Evolutionary conservation across 2,329 filamentous ascomycete species (phyloP).

Genomic region (Phyllosticta capitalensis): DNA sequence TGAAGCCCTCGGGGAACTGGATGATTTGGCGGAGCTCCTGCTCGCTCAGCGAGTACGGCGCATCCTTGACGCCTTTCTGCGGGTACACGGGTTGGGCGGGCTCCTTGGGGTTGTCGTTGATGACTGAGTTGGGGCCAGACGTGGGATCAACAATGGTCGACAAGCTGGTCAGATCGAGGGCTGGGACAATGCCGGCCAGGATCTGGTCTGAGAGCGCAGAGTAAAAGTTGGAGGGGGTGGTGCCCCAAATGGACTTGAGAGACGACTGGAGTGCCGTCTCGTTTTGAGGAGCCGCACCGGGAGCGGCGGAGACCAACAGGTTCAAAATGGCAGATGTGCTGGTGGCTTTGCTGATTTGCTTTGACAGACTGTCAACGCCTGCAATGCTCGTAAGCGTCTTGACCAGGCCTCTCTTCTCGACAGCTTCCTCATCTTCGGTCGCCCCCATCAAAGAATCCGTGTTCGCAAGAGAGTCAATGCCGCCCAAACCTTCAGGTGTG

Average conservation of each 20-base stretch:
- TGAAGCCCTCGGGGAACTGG: conserved; percentile 42
- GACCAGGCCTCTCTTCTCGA: neutral
- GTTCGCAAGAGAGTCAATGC: neutral
- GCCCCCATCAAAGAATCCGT: neutral
- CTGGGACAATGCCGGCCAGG: neutral
- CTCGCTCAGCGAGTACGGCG: conserved; percentile 41
- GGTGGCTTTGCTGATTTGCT: neutral
- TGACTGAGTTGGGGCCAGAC: conserved; percentile 16
- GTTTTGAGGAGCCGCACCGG: neutral
- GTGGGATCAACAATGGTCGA: conserved; percentile 7
- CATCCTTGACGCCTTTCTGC: conserved; percentile 31
- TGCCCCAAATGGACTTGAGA: neutral
- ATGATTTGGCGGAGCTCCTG: conserved; percentile 41
- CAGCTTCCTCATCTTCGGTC: neutral
- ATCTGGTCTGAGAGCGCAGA: neutral
- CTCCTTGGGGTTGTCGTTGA: conserved; percentile 20
- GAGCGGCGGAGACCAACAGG: neutral
- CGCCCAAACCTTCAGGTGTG: neutral
- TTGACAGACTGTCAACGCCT: neutral
- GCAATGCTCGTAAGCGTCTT: neutral
- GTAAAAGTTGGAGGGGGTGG: neutral
- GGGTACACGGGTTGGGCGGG: conserved; percentile 28
- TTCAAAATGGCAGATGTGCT: neutral
- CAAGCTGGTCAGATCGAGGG: neutral
- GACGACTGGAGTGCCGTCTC: neutral